phyloP scores from a whole-genome alignment of 148 eudicot species.

The Cornus florida region DNA sequence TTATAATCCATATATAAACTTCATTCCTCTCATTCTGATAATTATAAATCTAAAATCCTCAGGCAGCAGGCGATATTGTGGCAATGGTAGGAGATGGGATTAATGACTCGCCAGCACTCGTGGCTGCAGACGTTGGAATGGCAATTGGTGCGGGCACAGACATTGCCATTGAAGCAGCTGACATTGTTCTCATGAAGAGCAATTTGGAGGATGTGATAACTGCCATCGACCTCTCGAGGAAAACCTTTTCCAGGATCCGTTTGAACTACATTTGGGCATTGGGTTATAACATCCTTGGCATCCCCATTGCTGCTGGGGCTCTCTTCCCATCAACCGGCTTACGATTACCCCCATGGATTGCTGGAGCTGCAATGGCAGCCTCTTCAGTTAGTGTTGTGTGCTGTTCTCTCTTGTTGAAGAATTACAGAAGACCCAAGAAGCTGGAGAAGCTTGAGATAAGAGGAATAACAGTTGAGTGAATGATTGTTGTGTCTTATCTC shows the following conservation, averaged over 20 bases:
- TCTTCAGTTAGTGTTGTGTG: constrained; percentile 98
- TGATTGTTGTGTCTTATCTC: neutral
- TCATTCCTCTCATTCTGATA: too few species aligned
- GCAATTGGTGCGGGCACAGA: constrained; percentile 99
- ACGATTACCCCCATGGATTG: constrained; percentile 93
- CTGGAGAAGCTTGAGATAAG: constrained; percentile 50
- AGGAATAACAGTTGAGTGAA: constrained; percentile 47
- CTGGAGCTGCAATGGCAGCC: constrained; percentile 99
- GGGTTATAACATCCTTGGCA: constrained; percentile 79
- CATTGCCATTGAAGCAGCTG: constrained; percentile 98
- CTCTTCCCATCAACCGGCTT: constrained; percentile 75
- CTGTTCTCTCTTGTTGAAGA: constrained; percentile 83
- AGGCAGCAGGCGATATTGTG: constrained; percentile 60
- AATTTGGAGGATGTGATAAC: constrained; percentile 88
- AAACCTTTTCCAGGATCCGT: constrained; percentile 78
- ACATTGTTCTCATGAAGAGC: constrained; percentile 86
- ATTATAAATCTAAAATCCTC: neutral
- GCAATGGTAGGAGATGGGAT: constrained; percentile 99
- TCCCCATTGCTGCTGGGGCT: constrained; percentile 87
- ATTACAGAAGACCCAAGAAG: constrained; percentile 70
- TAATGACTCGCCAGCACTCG: constrained; percentile 95
- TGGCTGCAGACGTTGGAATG: constrained; percentile 96
- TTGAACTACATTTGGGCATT: constrained; percentile 94
- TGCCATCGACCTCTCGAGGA: constrained; percentile 91
- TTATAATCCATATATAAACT: too few species aligned